phyloP scores from a whole-genome alignment of 306 rosid genomes.

The Coriaria nepalensis region DNA sequence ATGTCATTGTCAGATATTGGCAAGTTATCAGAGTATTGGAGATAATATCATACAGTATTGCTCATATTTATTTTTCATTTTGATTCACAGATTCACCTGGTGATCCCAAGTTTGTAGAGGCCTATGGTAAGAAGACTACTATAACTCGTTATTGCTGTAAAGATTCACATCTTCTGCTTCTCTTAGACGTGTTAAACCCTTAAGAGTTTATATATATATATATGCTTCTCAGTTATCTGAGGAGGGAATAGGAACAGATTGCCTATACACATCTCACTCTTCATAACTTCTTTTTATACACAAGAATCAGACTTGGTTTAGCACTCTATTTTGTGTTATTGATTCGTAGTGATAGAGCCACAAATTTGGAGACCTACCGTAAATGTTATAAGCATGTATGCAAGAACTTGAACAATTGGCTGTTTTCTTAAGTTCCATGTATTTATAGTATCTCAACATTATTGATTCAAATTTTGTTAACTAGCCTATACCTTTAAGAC shows the following conservation, averaged over 20 bases:
- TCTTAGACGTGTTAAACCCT: constrained; percentile 1
- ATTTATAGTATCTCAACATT: no score
- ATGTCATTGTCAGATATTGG: background rate
- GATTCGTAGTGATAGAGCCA: no score
- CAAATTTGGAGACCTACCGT: no score
- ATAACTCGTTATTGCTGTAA: constrained; percentile 4
- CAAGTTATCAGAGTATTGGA: constrained; percentile 2
- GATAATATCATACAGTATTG: constrained; percentile 6
- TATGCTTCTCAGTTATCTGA: background rate
- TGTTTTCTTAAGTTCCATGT: no score
- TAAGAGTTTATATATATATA: background rate
- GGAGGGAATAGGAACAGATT: no score
- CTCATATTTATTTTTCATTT: constrained; percentile 16
- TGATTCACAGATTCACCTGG: constrained; percentile 66
- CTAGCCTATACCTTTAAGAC: background rate
- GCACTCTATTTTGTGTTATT: no score
- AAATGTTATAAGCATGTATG: no score
- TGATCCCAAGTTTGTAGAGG: constrained; percentile 70
- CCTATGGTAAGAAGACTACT: constrained; percentile 54
- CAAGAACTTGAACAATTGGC: no score
- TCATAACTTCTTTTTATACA: no score
- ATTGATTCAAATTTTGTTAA: no score
- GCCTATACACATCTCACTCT: no score
- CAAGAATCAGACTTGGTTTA: no score
- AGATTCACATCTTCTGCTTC: constrained; percentile 3